Base-by-base conservation (phyloP, 2,329 filamentous ascomycete genomes). In the Didymella pinodella region DNA sequence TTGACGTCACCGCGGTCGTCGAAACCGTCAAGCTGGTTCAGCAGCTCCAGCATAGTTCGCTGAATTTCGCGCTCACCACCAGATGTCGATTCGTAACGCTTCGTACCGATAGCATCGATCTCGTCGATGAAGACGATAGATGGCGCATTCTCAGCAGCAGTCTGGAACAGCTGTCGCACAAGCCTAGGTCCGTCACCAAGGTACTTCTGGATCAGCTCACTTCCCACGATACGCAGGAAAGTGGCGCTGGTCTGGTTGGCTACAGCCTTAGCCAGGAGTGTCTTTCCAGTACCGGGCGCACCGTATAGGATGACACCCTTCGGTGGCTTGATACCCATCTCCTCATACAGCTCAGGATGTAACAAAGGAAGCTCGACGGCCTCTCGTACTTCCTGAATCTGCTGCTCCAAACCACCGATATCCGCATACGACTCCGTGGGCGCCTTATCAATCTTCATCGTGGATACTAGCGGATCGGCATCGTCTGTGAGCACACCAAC, bases 251-350 rank as follows among this genome's bases (percentile, higher is more conserved):
- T 98, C 78, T 97, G 94, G 77, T 99, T 98, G 67, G 95, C 95
- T 48, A 99, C 95, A 10, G 95, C 95, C 83, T 98, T 98, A 62
- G 95, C 95, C 57, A 99, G 84, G 3, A 97, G 83, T 5, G 93
- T 98, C 83, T 98, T 99, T 79, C 95, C 95, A 8, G 95, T 99
- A 79, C 95, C 95, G 0, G 95, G 95, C 5, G 92, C 93, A 81
- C 95, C 95, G 77, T 99, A 99, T 26, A 99, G 89, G 73, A 99
- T 99, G 70, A 99, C 95, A 85, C 95, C 95, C 86, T 99, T 99
- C 61, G 95, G 95, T 4, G 95, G 95, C 81, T 99, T 99, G 85
- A 99, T 98, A 74, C 95, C 95, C 95, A 99, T 99, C 83, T 99
- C 95, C 79, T 99, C 95, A 80, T 99, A 99, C 51, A 99, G 83